Conservation (phyloP, 2,329 filamentous ascomycete species). For the Colletotrichum echinochloae region DNA sequence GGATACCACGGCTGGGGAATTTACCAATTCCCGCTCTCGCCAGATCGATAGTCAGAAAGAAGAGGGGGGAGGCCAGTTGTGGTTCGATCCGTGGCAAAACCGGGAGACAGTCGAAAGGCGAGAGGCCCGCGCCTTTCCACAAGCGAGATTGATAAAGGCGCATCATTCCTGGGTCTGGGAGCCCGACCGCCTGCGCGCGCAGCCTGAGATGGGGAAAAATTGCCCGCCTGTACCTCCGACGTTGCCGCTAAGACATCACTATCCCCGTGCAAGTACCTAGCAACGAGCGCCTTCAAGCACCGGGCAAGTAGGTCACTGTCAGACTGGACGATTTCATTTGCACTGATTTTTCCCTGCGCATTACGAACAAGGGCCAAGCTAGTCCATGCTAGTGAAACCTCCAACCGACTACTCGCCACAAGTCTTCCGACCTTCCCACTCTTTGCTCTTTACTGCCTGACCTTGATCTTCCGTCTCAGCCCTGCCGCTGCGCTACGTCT, state of each 20-base stretch:
- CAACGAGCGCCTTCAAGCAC: not conserved
- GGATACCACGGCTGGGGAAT: not conserved
- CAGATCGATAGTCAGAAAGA: not conserved
- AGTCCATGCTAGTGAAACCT: constrained; percentile 39
- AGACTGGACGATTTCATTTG: not conserved
- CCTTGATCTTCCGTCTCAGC: constrained; percentile 26
- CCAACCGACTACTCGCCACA: constrained; percentile 39
- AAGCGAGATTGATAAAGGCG: constrained; percentile 41
- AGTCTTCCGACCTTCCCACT: constrained; percentile 17
- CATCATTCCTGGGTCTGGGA: constrained; percentile 38
- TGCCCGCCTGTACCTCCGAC: constrained; percentile 25
- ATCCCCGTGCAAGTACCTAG: constrained; percentile 11
- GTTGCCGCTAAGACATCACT: constrained; percentile 34
- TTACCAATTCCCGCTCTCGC: not conserved
- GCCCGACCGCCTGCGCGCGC: not conserved
- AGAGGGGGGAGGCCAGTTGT: constrained; percentile 20
- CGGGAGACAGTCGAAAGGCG: constrained; percentile 40
- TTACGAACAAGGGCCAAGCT: constrained; percentile 38
- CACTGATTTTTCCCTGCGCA: constrained; percentile 11
- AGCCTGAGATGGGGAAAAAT: constrained; percentile 23
- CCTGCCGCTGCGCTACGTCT: constrained; percentile 27
- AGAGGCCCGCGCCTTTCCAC: constrained; percentile 39
- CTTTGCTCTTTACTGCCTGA: constrained; percentile 1
- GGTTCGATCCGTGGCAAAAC: constrained; percentile 40
- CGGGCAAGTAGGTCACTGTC: constrained; percentile 1